Evolutionary conservation across 164 flowering plant genomes (phyloP).

Genomic region (Malania oleifera): DNA sequence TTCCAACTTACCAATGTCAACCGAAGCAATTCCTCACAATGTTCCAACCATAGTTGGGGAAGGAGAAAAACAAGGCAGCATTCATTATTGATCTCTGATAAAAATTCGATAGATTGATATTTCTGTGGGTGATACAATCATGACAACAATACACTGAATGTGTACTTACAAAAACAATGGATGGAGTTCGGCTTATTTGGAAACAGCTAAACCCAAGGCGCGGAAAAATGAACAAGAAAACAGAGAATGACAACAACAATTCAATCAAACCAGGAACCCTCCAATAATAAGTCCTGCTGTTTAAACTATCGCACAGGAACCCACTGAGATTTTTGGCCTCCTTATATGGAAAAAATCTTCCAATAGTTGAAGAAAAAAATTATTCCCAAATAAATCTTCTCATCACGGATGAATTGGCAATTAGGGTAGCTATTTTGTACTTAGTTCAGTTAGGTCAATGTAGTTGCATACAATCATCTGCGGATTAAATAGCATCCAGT

Average conservation of each 20-base stretch:
- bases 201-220: conserved; percentile 4
- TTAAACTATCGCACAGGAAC: background rate
- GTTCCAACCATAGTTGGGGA: too few relatives aligned
- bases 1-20: too few relatives aligned
- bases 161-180: background rate
- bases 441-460: background rate
- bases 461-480: background rate
- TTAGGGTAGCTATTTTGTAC: background rate
- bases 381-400: background rate
- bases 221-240: background rate
- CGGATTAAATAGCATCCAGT: conserved; percentile 54
- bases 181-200: background rate
- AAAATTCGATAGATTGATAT: background rate
- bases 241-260: background rate
- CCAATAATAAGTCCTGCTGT: background rate
- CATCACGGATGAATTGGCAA: background rate
- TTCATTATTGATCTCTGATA: too few relatives aligned
- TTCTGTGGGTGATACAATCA: background rate
- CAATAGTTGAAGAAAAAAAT: background rate
- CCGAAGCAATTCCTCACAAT: background rate
- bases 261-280: background rate
- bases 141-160: background rate
- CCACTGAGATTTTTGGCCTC: background rate
- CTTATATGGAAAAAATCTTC: background rate
- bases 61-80: too few relatives aligned